Evolutionary conservation across 75 land plant genomes (phyloP).

Genomic region (Selaginella moellendorffii): DNA sequence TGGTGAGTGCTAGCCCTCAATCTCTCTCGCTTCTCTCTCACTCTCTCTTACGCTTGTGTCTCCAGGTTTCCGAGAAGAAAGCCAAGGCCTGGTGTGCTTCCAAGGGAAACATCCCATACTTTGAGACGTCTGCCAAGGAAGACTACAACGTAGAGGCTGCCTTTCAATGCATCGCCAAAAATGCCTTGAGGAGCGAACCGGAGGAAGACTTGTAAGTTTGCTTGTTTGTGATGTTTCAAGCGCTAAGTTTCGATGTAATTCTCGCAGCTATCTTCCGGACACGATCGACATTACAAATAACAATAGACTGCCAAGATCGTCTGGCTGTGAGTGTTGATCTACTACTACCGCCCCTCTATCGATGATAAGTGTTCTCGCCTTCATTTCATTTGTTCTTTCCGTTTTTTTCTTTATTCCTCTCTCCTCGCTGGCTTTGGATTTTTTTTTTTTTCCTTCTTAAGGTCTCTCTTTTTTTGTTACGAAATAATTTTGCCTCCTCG

Average conservation of each 20-base stretch:
- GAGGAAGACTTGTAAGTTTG: conserved; percentile 6
- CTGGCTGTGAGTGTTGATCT: conserved; percentile 9
- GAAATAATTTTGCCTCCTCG: no score
- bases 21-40: no score
- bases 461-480: no score
- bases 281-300: not conserved
- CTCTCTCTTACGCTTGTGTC: no score
- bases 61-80: conserved; percentile 62
- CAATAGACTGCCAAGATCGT: not conserved
- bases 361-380: no score
- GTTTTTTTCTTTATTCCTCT: no score
- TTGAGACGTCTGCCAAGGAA: conserved; percentile 89
- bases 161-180: conserved; percentile 37
- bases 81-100: conserved; percentile 68
- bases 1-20: no score
- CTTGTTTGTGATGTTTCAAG: not conserved
- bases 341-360: no score
- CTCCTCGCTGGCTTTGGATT: no score
- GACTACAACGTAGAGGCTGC: conserved; percentile 57
- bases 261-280: conserved; percentile 5
- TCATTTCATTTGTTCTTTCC: no score
- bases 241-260: no score
- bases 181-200: conserved; percentile 10
- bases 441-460: no score
- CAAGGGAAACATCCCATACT: conserved; percentile 69